These are phyloP conservation scores for Pleurostoma richardsiae DNA, from an alignment of 2,329 filamentous ascomycete species.

Conservation along the genomic window DNA sequence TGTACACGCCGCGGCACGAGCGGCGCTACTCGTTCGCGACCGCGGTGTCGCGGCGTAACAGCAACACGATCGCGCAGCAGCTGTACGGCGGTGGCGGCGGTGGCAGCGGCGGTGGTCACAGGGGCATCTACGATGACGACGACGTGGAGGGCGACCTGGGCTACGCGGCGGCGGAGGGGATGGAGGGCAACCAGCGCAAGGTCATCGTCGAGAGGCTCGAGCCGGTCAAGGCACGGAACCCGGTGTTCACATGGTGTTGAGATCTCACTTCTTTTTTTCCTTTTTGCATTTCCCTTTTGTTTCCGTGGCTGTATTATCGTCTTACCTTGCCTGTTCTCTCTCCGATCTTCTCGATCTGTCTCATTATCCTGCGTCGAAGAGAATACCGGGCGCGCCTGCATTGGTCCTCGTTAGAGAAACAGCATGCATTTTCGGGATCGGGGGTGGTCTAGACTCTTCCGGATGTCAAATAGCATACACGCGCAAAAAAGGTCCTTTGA, in stretches of 20 bases:
- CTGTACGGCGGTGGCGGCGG: slow-evolving; percentile 31
- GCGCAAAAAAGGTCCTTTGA: too few relatives aligned
- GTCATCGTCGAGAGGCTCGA: slow-evolving; percentile 96
- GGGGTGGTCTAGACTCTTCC: too few relatives aligned
- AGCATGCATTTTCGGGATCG: neutral
- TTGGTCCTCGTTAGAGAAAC: neutral
- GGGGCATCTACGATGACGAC: slow-evolving; percentile 53
- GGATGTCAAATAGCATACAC: too few relatives aligned
- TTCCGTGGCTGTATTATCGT: neutral
- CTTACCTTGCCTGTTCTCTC: neutral
- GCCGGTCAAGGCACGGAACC: slow-evolving; percentile 90
- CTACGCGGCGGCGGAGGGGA: slow-evolving; percentile 88
- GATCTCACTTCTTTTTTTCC: neutral
- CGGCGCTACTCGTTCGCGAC: slow-evolving; percentile 51
- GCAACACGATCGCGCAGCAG: slow-evolving; percentile 47
- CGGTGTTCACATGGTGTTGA: slow-evolving; percentile 96
- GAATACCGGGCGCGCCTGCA: neutral
- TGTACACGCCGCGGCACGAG: slow-evolving; percentile 42
- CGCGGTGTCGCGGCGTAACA: slow-evolving; percentile 38
- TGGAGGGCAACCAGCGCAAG: slow-evolving; percentile 86
- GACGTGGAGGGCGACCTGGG: slow-evolving; percentile 89
- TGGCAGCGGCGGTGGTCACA: neutral
- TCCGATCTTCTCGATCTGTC: neutral
- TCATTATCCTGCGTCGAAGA: too few relatives aligned
- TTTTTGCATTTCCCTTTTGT: neutral